Evolutionary conservation across 768 basidiomycete species (phyloP).

Genomic region (Boletus insuetus): DNA sequence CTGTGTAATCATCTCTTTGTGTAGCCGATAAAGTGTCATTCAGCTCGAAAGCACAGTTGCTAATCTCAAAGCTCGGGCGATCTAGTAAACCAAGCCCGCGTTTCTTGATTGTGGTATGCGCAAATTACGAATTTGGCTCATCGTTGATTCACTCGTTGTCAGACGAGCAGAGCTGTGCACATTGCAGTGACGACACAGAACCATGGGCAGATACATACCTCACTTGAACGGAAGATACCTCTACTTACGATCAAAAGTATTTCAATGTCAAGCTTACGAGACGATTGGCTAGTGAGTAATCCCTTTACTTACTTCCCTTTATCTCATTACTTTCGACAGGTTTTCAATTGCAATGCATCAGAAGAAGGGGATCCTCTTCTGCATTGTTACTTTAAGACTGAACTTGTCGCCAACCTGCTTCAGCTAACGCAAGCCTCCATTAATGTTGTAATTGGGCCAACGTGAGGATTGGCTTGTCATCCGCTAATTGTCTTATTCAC

Average conservation of each 20-base stretch:
- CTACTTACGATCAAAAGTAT: constrained; percentile 85
- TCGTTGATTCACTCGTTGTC: background rate
- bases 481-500: constrained; percentile 9
- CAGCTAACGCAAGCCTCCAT: constrained; percentile 77
- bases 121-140: background rate
- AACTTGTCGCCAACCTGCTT: constrained; percentile 78
- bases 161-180: constrained; percentile 71
- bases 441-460: constrained; percentile 68
- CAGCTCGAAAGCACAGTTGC: constrained; percentile 74
- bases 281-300: constrained; percentile 86
- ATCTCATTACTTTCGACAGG: constrained; percentile 42
- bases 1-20: constrained; percentile 1
- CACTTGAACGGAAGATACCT: constrained; percentile 84
- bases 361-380: constrained; percentile 96
- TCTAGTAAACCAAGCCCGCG: constrained; percentile 93
- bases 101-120: constrained; percentile 81
- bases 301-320: background rate
- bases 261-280: constrained; percentile 82
- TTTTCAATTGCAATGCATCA: constrained; percentile 69
- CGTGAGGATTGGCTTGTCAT: constrained; percentile 48
- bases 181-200: constrained; percentile 62
- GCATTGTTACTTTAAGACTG: constrained; percentile 93
- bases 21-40: constrained; percentile 78
- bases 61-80: constrained; percentile 81
- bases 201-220: constrained; percentile 56